Base-by-base conservation (phyloP, 2,329 filamentous ascomycete species). In the Xylariaceae sp. region DNA sequence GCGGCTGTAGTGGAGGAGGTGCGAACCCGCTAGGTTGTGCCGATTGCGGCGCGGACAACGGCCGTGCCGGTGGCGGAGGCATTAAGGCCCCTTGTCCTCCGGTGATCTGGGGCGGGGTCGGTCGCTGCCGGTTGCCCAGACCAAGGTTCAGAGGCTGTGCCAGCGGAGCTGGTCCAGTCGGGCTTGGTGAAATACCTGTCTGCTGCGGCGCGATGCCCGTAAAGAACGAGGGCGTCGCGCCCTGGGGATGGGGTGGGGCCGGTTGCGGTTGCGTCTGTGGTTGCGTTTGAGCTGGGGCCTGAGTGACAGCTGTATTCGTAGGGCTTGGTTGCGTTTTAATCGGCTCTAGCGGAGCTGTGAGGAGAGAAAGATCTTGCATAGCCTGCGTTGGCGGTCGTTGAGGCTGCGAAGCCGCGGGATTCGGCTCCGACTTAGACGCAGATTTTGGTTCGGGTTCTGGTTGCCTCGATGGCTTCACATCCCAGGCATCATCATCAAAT, bases 401-500 rank as follows among this genome's bases (percentile, higher is more conserved):
- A 51, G 68, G 57, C 48, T 63, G 61, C 54, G 68, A 61, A 42
- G 74, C 67, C 40, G 73, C 65, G 14, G 70, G 61, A 46, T 73
- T 74, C 4, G 79, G 80, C 32, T 83, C 81, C 73, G 91, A 80
- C 3, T 89, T 89, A 54, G 90, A 76, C 20, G 80, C 74, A 41
- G 81, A 79, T 51, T 78, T 75, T 51, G 74, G 65, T 20, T 77
- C 73, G 54, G 67, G 69, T 42, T 69, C 74, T 54, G 71, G 67
- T 48, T 87, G 83, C 70, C 86, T 89, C 14, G 89, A 84, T 18
- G 91, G 90, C 76, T 97, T 97, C 48, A 96, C 89, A 67, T 96
- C 91, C 95, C 95, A 99, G 7, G 95, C 95, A 77, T 98, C 91
- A 69, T 98, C 95, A 49, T 99, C 95, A 68, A 98, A 98, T 56